Percentiles rank a stretch among this genome's conserved stretches.
phyloP scores from a whole-genome alignment of 2,329 filamentous ascomycete species.

The Trichoderma arundinaceum region DNA sequence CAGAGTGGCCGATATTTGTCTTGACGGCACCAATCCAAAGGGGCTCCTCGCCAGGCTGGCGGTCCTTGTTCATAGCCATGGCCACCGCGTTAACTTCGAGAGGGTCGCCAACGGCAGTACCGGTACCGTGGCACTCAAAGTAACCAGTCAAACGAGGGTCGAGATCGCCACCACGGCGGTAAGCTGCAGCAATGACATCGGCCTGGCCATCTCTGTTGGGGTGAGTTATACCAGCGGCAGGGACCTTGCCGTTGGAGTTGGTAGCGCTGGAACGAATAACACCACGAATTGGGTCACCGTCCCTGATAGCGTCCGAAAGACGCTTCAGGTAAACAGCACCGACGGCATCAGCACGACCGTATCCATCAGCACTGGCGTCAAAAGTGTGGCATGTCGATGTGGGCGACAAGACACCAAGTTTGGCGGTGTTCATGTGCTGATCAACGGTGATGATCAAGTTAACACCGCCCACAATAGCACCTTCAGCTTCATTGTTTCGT shows the following conservation, averaged over 20 bases:
- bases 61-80: slow-evolving; percentile 48
- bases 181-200: slow-evolving; percentile 45
- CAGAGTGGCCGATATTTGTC: slow-evolving; percentile 39
- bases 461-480: slow-evolving; percentile 45
- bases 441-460: slow-evolving; percentile 44
- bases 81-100: slow-evolving; percentile 53
- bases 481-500: slow-evolving; percentile 41
- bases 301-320: slow-evolving; percentile 39
- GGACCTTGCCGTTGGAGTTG: slow-evolving; percentile 36
- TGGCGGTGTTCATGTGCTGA: slow-evolving; percentile 34
- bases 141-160: slow-evolving; percentile 35
- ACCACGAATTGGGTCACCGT: slow-evolving; percentile 36
- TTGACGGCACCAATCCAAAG: slow-evolving; percentile 40
- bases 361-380: slow-evolving; percentile 44
- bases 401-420: slow-evolving; percentile 35
- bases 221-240: slow-evolving; percentile 36
- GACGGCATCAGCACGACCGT: slow-evolving; percentile 43
- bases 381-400: slow-evolving; percentile 43
- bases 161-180: slow-evolving; percentile 30
- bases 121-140: slow-evolving; percentile 58
- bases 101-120: slow-evolving; percentile 59
- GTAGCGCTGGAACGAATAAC: slow-evolving; percentile 36
- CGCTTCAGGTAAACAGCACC: slow-evolving; percentile 44
- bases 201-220: slow-evolving; percentile 37
- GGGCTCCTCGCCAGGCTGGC: slow-evolving; percentile 33